A percentile compares a stretch with the other conserved stretches of the same genome.
phyloP scores from a whole-genome alignment of 225 moss, liverwort and hornwort species.

The Climacium dendroides region DNA sequence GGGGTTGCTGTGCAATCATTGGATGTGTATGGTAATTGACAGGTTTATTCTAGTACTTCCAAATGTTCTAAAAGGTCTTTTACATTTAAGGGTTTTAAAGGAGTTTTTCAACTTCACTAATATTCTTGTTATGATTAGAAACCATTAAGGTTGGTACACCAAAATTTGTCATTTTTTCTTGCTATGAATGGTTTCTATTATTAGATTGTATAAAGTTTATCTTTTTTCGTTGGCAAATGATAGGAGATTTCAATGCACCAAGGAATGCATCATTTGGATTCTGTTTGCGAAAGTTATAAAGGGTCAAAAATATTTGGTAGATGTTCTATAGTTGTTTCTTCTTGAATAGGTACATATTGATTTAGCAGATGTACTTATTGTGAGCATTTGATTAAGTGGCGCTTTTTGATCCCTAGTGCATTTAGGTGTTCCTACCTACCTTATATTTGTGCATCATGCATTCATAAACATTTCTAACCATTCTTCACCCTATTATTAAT shows the following conservation, averaged over 20 bases:
- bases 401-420: rapidly evolving
- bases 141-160: background rate
- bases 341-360: background rate
- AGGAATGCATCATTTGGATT: background rate
- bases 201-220: background rate
- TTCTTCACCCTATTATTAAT: too few species aligned
- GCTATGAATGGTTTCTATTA: background rate
- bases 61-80: too few species aligned
- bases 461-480: background rate
- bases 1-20: too few species aligned
- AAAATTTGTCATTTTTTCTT: background rate
- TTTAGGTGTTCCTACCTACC: background rate
- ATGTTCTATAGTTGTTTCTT: background rate
- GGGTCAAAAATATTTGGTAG: background rate
- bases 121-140: background rate
- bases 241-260: background rate
- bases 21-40: too few species aligned
- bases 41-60: too few species aligned
- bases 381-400: background rate
- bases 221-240: background rate
- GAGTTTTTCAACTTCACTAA: too few species aligned
- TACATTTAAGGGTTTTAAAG: too few species aligned
- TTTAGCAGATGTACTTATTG: background rate
- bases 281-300: background rate
- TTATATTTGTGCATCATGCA: background rate